Percentiles rank a stretch among this genome's conserved stretches.
These are phyloP conservation scores for Nakazawaea laoshanensis DNA, from an alignment of 805 yeast genomes.

Conservation along the genomic window DNA sequence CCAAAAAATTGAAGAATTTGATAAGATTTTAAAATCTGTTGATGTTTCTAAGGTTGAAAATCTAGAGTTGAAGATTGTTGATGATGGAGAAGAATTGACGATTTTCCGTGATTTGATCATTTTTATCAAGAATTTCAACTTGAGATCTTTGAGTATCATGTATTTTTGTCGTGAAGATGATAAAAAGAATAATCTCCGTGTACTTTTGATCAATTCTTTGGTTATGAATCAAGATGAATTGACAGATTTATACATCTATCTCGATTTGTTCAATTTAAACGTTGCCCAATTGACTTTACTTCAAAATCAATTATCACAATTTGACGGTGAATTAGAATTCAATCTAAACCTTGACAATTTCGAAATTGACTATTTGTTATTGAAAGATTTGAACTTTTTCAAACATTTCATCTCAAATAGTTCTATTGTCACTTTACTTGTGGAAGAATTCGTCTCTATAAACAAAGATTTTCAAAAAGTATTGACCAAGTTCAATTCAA, in stretches of 20 bases:
- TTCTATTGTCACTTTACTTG: conserved; percentile 3
- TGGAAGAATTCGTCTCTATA: conserved; percentile 5
- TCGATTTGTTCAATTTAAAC: conserved; percentile 5
- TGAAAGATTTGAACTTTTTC: conserved; percentile 8
- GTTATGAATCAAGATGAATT: conserved; percentile 1
- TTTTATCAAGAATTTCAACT: conserved; percentile 1
- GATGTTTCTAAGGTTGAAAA: background rate
- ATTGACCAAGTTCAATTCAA: conserved; percentile 3
- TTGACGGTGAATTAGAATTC: conserved; percentile 2
- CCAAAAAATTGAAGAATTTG: conserved; percentile 1
- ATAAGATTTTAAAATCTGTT: conserved; percentile 1
- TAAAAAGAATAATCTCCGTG: conserved; percentile 7
- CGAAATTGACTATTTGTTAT: conserved; percentile 4
- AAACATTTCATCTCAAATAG: conserved; percentile 8
- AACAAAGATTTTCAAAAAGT: background rate
- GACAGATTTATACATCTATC: background rate
- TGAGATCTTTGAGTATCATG: conserved; percentile 1
- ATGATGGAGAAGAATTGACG: conserved; percentile 5
- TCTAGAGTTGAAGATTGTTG: conserved; percentile 8
- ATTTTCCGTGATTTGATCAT: conserved; percentile 4
- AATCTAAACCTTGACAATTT: conserved; percentile 5
- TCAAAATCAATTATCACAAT: conserved; percentile 3
- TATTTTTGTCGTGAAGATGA: conserved; percentile 2
- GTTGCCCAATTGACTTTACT: conserved; percentile 2
- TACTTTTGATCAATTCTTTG: conserved; percentile 7